A percentile compares a stretch with the other conserved stretches of the same genome.
phyloP scores from a whole-genome alignment of 139 green algal genomes.

The Chlamydomonas schloesseri region DNA sequence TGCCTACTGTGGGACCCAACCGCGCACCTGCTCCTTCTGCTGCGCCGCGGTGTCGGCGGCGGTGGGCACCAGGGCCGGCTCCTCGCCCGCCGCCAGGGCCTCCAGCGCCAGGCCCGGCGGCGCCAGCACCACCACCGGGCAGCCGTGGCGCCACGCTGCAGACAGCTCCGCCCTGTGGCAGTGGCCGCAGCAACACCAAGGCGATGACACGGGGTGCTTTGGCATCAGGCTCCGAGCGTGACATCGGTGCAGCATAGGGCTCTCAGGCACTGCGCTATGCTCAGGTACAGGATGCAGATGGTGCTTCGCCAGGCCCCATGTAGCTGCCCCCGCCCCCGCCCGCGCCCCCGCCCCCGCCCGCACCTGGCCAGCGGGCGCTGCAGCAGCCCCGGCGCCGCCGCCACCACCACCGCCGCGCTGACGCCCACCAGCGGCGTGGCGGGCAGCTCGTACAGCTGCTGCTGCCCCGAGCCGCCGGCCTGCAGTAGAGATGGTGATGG shows the following conservation, averaged over 20 bases:
- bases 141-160: constrained; percentile 30
- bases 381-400: constrained; percentile 30
- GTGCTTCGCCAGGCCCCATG: too few species aligned
- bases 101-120: constrained; percentile 5
- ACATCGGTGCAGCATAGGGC: too few species aligned
- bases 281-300: too few species aligned
- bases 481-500: neutral
- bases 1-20: too few species aligned
- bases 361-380: neutral
- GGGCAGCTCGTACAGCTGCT: constrained; percentile 16
- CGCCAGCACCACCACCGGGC: constrained; percentile 18
- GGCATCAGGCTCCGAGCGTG: too few species aligned
- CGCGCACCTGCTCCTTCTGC: neutral
- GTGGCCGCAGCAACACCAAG: too few species aligned
- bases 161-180: constrained; percentile 25
- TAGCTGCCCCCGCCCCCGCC: neutral
- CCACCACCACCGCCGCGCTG: constrained; percentile 40
- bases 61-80: neutral
- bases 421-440: constrained; percentile 42
- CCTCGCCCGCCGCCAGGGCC: neutral
- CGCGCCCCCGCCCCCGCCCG: neutral
- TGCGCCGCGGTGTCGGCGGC: neutral
- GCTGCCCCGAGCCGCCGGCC: neutral
- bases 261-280: too few species aligned
- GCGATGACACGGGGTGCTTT: too few species aligned